phyloP scores from a whole-genome alignment of 192 early-diverging fungal genomes.

The Coemansia sp. region DNA sequence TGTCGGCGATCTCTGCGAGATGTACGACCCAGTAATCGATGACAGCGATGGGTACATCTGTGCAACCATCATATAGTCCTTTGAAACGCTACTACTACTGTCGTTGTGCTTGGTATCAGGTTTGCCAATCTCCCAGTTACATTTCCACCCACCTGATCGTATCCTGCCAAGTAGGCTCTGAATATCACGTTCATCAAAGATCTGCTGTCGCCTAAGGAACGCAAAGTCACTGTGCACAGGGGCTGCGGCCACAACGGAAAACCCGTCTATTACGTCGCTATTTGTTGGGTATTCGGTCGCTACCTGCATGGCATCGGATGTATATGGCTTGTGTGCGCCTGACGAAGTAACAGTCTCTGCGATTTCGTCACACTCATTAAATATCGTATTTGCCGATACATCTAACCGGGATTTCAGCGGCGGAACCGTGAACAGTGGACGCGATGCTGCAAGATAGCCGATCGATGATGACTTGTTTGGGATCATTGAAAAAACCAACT shows the following conservation, averaged over 20 bases:
- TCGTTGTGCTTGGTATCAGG: neutral
- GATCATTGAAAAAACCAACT: constrained; percentile 59
- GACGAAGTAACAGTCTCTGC: too few species aligned
- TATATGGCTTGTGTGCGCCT: too few species aligned
- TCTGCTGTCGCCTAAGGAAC: constrained; percentile 13
- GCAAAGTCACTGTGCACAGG: constrained; percentile 6
- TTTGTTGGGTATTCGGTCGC: neutral
- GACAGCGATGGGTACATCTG: constrained; percentile 49
- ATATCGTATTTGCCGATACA: too few species aligned
- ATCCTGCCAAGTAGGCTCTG: constrained; percentile 31
- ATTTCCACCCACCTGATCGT: constrained; percentile 37
- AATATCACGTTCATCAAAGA: constrained; percentile 22
- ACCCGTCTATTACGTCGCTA: neutral
- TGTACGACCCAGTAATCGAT: constrained; percentile 44
- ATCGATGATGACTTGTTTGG: constrained; percentile 67
- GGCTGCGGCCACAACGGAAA: neutral
- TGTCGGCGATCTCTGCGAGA: constrained; percentile 19
- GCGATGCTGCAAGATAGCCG: constrained; percentile 80
- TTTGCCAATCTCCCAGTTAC: constrained; percentile 22
- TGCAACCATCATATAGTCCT: constrained; percentile 43
- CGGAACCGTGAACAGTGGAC: constrained; percentile 56
- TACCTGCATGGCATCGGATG: neutral
- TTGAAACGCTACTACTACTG: neutral
- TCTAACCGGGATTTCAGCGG: neutral
- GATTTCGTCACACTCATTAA: too few species aligned